phyloP scores from a whole-genome alignment of 805 yeast genomes.

The Candida gorgasii region DNA sequence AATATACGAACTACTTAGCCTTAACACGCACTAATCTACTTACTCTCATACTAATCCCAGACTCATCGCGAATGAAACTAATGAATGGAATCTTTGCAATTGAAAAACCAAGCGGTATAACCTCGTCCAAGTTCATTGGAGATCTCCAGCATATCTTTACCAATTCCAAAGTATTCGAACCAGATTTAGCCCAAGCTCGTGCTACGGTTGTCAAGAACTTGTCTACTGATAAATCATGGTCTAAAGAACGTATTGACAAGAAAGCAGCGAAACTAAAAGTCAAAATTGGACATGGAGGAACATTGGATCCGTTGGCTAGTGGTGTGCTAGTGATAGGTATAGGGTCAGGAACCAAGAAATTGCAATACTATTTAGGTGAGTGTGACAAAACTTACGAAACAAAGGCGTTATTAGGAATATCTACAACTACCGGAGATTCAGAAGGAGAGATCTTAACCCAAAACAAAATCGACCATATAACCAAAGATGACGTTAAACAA shows the following conservation, averaged over 20 bases:
- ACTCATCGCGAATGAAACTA: conserved; percentile 5
- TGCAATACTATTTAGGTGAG: conserved; percentile 69
- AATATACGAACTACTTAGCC: too few relatives aligned
- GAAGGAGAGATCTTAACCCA: conserved; percentile 78
- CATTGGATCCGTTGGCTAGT: conserved; percentile 93
- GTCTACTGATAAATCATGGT: conserved; percentile 38
- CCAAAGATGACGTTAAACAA: conserved; percentile 48
- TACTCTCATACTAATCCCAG: too few relatives aligned
- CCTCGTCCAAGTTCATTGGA: conserved; percentile 74
- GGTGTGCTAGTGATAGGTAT: conserved; percentile 91
- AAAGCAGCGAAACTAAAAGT: conserved; percentile 58
- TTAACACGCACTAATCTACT: too few relatives aligned
- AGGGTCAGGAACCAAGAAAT: conserved; percentile 85
- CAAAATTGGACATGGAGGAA: conserved; percentile 98
- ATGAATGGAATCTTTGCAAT: conserved; percentile 96
- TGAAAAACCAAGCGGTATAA: conserved; percentile 81
- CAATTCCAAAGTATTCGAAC: conserved; percentile 55
- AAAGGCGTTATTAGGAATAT: conserved; percentile 80
- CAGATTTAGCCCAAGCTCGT: conserved; percentile 51
- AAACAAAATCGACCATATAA: conserved; percentile 58
- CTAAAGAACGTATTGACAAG: conserved; percentile 50
- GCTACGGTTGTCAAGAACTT: conserved; percentile 44
- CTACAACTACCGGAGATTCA: conserved; percentile 91
- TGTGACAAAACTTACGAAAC: conserved; percentile 81
- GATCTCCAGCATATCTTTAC: conserved; percentile 66